Conservation (phyloP, 31 red algal genomes). For the Porphyra umbilicalis region DNA sequence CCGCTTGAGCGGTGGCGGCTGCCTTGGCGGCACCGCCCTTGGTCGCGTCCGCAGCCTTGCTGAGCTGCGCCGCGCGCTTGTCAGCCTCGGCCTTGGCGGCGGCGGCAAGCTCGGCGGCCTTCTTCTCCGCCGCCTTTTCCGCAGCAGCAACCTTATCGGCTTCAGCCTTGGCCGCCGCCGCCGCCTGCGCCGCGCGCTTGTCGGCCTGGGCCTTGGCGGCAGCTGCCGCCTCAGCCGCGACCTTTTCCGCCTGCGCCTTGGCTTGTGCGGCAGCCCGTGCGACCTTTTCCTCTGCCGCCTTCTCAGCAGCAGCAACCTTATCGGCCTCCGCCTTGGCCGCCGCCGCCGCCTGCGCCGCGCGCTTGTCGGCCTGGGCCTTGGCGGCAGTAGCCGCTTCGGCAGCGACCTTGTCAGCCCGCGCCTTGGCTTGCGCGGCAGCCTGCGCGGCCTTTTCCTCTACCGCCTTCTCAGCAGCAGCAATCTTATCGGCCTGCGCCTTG, state of each 20-base stretch:
- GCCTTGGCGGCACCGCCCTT: too few relatives aligned
- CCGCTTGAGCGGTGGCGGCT: too few relatives aligned
- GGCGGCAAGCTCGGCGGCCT: too few relatives aligned
- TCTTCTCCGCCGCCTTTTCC: too few relatives aligned
- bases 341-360: background rate
- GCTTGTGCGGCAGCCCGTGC: too few relatives aligned
- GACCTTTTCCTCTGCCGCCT: background rate
- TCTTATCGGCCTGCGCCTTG: background rate
- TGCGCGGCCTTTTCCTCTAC: too few relatives aligned
- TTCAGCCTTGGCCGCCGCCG: background rate
- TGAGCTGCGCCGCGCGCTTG: too few relatives aligned
- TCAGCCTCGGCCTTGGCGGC: too few relatives aligned
- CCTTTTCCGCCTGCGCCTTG: too few relatives aligned
- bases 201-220: background rate
- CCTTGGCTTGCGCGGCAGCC: too few relatives aligned
- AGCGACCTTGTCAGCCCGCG: background rate
- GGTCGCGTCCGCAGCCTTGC: background rate
- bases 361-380: background rate
- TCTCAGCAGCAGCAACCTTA: background rate
- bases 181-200: background rate
- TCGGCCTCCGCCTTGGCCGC: background rate
- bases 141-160: too few relatives aligned
- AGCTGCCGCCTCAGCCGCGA: too few relatives aligned
- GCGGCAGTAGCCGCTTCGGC: background rate
- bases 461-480: background rate